Evolutionary conservation across 768 basidiomycete species (phyloP).

Genomic region (Hemileccinum impolitum): DNA sequence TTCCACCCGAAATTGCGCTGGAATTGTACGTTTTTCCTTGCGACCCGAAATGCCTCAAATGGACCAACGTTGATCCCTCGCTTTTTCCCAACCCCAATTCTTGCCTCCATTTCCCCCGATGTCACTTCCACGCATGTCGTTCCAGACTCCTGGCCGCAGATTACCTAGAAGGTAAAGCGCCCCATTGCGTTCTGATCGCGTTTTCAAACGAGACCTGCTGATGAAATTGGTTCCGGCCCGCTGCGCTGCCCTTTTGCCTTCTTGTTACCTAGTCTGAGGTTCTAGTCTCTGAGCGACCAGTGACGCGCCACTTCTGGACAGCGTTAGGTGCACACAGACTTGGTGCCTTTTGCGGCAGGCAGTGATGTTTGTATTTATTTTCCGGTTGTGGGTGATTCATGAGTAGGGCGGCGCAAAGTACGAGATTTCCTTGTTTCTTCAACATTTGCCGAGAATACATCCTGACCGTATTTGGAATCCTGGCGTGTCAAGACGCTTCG

Average conservation of each 20-base stretch:
- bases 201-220: conserved; percentile 20
- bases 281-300: background rate
- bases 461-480: background rate
- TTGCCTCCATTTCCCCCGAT: background rate
- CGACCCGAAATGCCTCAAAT: background rate
- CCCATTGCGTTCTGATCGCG: background rate
- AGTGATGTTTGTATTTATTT: conserved; percentile 3
- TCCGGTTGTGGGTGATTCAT: background rate
- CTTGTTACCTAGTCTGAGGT: conserved; percentile 7
- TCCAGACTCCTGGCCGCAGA: conserved; percentile 59
- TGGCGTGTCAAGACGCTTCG: background rate
- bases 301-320: background rate
- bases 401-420: conserved; percentile 18
- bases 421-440: background rate
- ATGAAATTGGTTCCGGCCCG: conserved; percentile 3
- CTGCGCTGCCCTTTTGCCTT: conserved; percentile 5
- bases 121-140: conserved; percentile 2
- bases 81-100: conserved; percentile 7
- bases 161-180: conserved; percentile 55
- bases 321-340: background rate
- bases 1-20: conserved; percentile 83
- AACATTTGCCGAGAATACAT: conserved; percentile 5
- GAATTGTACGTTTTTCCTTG: conserved; percentile 65
- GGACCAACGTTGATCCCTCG: conserved; percentile 11
- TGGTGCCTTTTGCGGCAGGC: conserved; percentile 1